phyloP scores from a whole-genome alignment of 371 early-diverging fungal species.

The Haplosporangium sp. region DNA sequence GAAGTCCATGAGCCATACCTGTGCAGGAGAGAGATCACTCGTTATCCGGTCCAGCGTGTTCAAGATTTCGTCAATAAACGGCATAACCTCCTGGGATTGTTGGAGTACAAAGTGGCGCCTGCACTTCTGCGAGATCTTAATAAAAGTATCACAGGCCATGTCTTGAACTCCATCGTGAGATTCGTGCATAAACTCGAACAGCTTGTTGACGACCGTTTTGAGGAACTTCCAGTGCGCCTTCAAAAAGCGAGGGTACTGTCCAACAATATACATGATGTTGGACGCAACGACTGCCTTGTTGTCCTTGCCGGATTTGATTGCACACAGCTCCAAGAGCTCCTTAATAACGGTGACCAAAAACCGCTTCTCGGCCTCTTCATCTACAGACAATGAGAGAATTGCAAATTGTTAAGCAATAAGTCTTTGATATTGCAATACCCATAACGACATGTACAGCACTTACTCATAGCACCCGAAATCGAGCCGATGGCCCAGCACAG shows the following conservation, averaged over 20 bases:
- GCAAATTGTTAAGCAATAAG: background rate
- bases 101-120: conserved; percentile 93
- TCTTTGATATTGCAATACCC: background rate
- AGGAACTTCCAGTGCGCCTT: conserved; percentile 99
- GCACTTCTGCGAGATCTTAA: conserved; percentile 98
- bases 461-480: conserved; percentile 95
- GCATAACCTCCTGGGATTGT: conserved; percentile 85
- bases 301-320: conserved; percentile 96
- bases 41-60: conserved; percentile 82
- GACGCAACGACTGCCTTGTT: conserved; percentile 99
- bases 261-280: conserved; percentile 99
- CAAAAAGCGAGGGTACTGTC: conserved; percentile 98
- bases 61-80: conserved; percentile 96
- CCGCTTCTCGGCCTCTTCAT: conserved; percentile 95
- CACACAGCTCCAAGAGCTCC: conserved; percentile 93
- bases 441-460: background rate
- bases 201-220: conserved; percentile 99
- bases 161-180: conserved; percentile 99
- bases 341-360: conserved; percentile 98
- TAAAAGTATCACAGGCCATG: conserved; percentile 99
- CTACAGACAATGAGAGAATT: conserved; percentile 14
- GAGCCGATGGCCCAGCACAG: conserved; percentile 99
- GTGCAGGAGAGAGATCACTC: conserved; percentile 88
- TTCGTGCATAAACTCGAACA: conserved; percentile 99
- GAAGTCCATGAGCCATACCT: conserved; percentile 60